These are phyloP conservation scores for Anthoceros angustus DNA, from an alignment of 225 moss, liverwort and hornwort genomes.

Conservation along the genomic window DNA sequence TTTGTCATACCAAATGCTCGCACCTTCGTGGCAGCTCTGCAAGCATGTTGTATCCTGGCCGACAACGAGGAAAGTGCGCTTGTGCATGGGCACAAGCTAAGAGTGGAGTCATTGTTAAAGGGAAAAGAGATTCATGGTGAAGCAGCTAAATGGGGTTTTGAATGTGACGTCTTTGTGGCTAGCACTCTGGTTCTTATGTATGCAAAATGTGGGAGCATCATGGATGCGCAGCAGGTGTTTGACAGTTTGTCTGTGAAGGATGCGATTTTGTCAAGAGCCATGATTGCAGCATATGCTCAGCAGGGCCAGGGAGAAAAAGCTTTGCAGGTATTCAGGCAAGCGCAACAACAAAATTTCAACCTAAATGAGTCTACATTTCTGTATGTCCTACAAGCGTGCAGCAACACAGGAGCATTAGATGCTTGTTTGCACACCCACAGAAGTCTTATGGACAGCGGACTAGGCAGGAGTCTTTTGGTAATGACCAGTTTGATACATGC, in stretches of 20 bases:
- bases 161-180: background rate
- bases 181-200: background rate
- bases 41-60: background rate
- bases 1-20: background rate
- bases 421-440: background rate
- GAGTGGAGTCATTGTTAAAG: background rate
- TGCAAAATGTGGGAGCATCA: constrained; percentile 4
- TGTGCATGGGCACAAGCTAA: background rate
- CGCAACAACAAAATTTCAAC: background rate
- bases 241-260: background rate
- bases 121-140: background rate
- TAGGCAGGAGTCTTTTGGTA: background rate
- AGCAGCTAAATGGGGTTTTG: background rate
- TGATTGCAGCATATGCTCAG: background rate
- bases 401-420: background rate
- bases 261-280: background rate
- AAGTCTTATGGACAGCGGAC: background rate
- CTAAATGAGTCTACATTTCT: background rate
- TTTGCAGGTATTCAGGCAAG: background rate
- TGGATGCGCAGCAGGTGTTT: background rate
- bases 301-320: background rate
- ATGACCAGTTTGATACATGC: background rate
- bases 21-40: background rate
- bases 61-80: background rate
- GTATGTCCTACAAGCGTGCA: background rate